Conservation (phyloP, 805 yeast species). For the Zygotorulaspora danielsina region DNA sequence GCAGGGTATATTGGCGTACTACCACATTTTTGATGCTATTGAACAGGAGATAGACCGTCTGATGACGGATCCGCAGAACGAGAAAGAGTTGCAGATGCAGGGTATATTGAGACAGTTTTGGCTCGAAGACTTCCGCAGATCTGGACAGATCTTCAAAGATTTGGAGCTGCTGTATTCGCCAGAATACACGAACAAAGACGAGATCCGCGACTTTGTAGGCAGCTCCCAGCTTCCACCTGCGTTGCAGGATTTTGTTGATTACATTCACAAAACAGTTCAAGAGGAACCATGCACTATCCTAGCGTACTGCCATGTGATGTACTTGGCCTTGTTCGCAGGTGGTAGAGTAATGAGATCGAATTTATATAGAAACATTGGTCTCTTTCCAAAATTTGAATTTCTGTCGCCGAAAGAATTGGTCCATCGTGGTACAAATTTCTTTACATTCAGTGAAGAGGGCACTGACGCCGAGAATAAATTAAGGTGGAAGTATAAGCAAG, state of each 20-base stretch:
- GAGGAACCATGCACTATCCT: conserved; percentile 67
- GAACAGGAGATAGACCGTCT: conserved; percentile 51
- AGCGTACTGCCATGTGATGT: conserved; percentile 82
- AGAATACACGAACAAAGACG: conserved; percentile 24
- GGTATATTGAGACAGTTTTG: conserved; percentile 55
- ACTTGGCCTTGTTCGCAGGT: conserved; percentile 82
- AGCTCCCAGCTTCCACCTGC: conserved; percentile 41
- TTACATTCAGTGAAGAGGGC: conserved; percentile 48
- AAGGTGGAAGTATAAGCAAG: conserved; percentile 64
- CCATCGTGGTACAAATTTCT: conserved; percentile 62
- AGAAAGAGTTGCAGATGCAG: conserved; percentile 45
- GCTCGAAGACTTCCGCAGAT: conserved; percentile 67
- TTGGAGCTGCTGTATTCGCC: conserved; percentile 62
- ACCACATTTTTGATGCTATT: conserved; percentile 62
- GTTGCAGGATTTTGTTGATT: conserved; percentile 59
- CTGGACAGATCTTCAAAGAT: conserved; percentile 53
- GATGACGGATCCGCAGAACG: conserved; percentile 40
- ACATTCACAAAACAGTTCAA: conserved; percentile 49
- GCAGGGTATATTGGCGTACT: conserved; percentile 73
- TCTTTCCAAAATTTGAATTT: conserved; percentile 72
- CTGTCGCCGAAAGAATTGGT: conserved; percentile 60
- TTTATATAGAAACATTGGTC: conserved; percentile 58
- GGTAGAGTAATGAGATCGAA: conserved; percentile 70
- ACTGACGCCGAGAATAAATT: conserved; percentile 62
- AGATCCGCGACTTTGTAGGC: conserved; percentile 10